phyloP scores from a whole-genome alignment of 179 eudicot genomes.

The Amaranthus tricolor region DNA sequence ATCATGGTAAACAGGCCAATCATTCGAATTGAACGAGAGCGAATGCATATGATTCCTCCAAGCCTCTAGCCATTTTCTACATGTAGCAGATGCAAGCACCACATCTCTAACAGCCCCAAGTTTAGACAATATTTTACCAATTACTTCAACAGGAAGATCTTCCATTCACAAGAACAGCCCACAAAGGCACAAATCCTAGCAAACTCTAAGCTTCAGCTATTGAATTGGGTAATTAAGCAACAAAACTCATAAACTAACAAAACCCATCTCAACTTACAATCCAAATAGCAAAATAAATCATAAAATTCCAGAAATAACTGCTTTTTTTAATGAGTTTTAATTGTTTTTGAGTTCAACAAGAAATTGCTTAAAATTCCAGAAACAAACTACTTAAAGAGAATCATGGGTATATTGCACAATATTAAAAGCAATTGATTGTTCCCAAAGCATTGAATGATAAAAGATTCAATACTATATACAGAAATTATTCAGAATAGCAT shows the following conservation, averaged over 20 bases:
- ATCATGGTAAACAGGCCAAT: constrained; percentile 54
- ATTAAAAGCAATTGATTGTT: not conserved
- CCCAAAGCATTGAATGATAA: not conserved
- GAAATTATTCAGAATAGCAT: not conserved
- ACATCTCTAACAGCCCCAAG: constrained; percentile 16
- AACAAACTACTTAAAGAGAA: not conserved
- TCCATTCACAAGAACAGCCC: not conserved
- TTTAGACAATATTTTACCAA: constrained; percentile 15
- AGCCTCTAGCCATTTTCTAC: constrained; percentile 13
- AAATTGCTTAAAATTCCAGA: not conserved
- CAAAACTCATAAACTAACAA: not conserved
- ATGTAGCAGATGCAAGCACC: constrained; percentile 10
- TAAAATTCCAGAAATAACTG: not conserved
- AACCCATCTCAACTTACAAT: not conserved
- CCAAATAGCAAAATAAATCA: not conserved
- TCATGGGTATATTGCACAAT: not conserved
- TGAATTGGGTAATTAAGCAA: not conserved
- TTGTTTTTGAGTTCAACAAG: no score
- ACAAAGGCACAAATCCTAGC: not conserved
- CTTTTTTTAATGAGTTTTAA: not conserved
- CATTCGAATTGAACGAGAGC: constrained; percentile 10
- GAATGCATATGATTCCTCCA: constrained; percentile 15
- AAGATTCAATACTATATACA: not conserved
- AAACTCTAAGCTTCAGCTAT: not conserved
- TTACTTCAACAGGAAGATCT: constrained; percentile 14